Evolutionary conservation across 73 alveolate species (phyloP), one percentile per base, ranked within the genome.

Genomic region (Urostyla sp.): DNA sequence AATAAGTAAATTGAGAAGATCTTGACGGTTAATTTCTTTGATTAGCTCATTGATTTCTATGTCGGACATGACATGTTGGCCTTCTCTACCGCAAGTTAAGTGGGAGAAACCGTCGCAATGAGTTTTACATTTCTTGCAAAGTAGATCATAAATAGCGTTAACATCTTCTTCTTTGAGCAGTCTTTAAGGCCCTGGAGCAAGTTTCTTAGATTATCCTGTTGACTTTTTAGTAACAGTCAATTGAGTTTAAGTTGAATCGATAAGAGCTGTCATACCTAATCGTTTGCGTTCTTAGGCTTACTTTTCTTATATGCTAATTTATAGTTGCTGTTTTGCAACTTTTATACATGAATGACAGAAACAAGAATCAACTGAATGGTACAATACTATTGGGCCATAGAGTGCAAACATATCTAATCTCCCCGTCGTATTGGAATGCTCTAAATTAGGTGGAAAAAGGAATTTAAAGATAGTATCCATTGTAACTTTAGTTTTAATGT

Each of bases 391-490:
- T 7, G 99, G 99, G 0, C 99, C 99, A 78, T 96, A 96, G 34
- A 92, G 38, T 20, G 98, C 98, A 26, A 96, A 89, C 27, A 94
- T 82, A 67, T 96, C 99, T 18, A 96, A 90, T 72, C 99, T 75
- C 24, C 98, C 99, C 36, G 95, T 82, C n/a, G 94, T 88, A 75
- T 95, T 89, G 24, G 98, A 90, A 76, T 96, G 98, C 77, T 96
- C 99, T 5, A 96, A 88, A 60, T 94, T 95, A 0, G 99, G 98
- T 44, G 99, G 99, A 52, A 84, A 94, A 15, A 95, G 56, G 91
- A 96, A 96, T 54, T 96, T 95, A 75, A 95, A 55, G 0, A 96
- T 81, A 23, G 94, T 89, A 34, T 96, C 97, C 49, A 94, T 44
- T 24, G 91, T 94, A 8, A 94, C 84, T 78, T 92, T 87, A 84